These are phyloP conservation scores for Brettanomyces sp. DNA, from an alignment of 805 yeast genomes.

Conservation along the genomic window DNA sequence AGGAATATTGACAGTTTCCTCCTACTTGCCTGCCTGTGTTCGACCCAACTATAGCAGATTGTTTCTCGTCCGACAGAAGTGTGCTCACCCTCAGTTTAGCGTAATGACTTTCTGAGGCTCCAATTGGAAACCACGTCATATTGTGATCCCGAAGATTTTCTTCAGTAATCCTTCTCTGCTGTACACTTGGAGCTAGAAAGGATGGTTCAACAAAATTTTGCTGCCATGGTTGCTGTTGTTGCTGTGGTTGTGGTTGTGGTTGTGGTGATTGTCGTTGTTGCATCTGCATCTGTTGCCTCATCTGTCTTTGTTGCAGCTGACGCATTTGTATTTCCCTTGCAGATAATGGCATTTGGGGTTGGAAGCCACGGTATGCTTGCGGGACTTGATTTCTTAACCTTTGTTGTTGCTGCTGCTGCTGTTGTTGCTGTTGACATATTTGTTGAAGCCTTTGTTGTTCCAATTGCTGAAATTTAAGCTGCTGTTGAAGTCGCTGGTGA, in stretches of 20 bases:
- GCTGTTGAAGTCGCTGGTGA: not conserved
- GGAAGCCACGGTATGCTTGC: not conserved
- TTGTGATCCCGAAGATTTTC: conserved; percentile 3
- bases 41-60: conserved; percentile 16
- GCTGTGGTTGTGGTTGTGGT: conserved; percentile 6
- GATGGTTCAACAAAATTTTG: not conserved
- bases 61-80: conserved; percentile 13
- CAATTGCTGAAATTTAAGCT: conserved; percentile 3
- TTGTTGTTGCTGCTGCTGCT: not conserved
- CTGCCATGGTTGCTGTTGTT: not conserved
- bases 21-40: conserved; percentile 6
- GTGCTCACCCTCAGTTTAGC: conserved; percentile 10
- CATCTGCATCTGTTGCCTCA: not conserved
- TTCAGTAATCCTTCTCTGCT: not conserved
- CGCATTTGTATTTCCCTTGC: conserved; percentile 1
- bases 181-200: not conserved
- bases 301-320: conserved; percentile 4
- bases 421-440: not conserved
- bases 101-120: not conserved
- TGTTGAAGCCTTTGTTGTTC: not conserved
- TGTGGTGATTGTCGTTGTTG: conserved; percentile 4
- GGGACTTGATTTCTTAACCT: not conserved
- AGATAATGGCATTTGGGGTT: conserved; percentile 2
- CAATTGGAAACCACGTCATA: conserved; percentile 1
- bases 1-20: not conserved